Percentiles rank a stretch among this genome's conserved stretches.
Conservation (phyloP, 2,329 filamentous ascomycete genomes). For the Aspergillus ruber region DNA sequence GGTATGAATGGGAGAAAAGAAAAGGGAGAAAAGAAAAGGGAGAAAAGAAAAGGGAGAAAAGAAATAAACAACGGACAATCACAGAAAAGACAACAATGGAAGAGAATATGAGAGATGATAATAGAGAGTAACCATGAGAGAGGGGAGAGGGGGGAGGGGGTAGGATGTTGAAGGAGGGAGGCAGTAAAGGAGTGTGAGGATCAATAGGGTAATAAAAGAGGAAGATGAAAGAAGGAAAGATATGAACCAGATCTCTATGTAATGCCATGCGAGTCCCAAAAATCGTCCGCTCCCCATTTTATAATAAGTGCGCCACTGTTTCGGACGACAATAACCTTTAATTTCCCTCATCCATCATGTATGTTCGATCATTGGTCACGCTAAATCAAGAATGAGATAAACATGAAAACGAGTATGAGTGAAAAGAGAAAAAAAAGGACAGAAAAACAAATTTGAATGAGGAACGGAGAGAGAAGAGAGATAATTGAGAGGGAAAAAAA, state of each 20-base stretch:
- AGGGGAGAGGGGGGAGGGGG: too few relatives aligned
- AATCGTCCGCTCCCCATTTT: slow-evolving; percentile 33
- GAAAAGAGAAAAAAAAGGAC: slow-evolving; percentile 3
- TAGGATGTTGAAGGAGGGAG: slow-evolving; percentile 1
- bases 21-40: slow-evolving; percentile 16
- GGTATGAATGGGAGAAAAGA: slow-evolving; percentile 19
- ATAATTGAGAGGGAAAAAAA: slow-evolving; percentile 6
- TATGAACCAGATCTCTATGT: slow-evolving; percentile 34
- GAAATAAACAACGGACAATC: slow-evolving; percentile 2
- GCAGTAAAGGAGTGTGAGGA: slow-evolving; percentile 13
- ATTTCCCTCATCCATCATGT: slow-evolving; percentile 34
- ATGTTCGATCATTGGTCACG: slow-evolving; percentile 37
- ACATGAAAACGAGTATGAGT: slow-evolving; percentile 4
- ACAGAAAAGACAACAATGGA: slow-evolving; percentile 12
- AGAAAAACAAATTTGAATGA: slow-evolving; percentile 7
- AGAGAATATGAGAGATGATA: slow-evolving; percentile 12
- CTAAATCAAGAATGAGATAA: slow-evolving; percentile 33
- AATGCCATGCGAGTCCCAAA: slow-evolving; percentile 35
- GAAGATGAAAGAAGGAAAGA: slow-evolving; percentile 20
- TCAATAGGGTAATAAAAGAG: slow-evolving; percentile 13
- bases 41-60: slow-evolving; percentile 16
- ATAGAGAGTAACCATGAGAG: slow-evolving; percentile 1
- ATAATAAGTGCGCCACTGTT: slow-evolving; percentile 32
- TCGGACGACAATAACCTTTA: slow-evolving; percentile 24
- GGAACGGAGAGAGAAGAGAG: slow-evolving; percentile 4